Evolutionary conservation across 768 basidiomycete species (phyloP), one percentile per base, ranked within the genome.

Genomic region (Amanita rubescens): DNA sequence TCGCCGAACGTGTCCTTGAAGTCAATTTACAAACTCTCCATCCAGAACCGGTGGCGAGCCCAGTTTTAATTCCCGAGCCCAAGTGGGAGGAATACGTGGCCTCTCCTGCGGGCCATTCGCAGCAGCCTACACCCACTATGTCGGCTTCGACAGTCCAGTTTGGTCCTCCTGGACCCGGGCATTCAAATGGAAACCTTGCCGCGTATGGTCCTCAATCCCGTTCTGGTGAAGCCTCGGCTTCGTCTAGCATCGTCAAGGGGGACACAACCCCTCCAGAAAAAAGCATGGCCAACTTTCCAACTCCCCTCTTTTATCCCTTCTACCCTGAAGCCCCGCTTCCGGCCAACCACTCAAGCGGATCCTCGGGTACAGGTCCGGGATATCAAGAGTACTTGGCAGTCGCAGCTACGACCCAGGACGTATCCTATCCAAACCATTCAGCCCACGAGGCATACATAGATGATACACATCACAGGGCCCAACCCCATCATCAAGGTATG

Each of bases 1-100:
- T 93, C 45, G 90, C 87, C 0, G 87, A 90, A 68, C 81, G 82
- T 51, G 86, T 91, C 20, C 84, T 92, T 72, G 78, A 77, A 20
- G 82, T 86, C 45, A 78, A 85, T 63, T 72, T 91, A n/a, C 79
- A 79, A 59, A 73, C 78, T 32, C 77, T 85, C 41, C 74, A 75
- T 19, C 52, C 52, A 45, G 52, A 53, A 15, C 78, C 73, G 1
- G 64, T 70, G 2, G 64, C 61, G n/a, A 65, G 68, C 38, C 73
- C 76, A 9, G 67, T 77, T 34, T 72, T 82, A 3, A 62, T 80
- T 39, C 65, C 70, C 25, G 82, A 84, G 60, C 72, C 71, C 8
- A 73, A 77, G 32, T 82, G 81, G 81, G 76, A 76, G 34, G 75
- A 77, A n/a, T 72, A 72, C 43, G 62, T 64, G 10, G 39, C 58